Percentiles rank a stretch among this genome's conserved stretches.
Evolutionary conservation across 768 basidiomycete genomes (phyloP).

Genomic region (Kockovaella imperatae): DNA sequence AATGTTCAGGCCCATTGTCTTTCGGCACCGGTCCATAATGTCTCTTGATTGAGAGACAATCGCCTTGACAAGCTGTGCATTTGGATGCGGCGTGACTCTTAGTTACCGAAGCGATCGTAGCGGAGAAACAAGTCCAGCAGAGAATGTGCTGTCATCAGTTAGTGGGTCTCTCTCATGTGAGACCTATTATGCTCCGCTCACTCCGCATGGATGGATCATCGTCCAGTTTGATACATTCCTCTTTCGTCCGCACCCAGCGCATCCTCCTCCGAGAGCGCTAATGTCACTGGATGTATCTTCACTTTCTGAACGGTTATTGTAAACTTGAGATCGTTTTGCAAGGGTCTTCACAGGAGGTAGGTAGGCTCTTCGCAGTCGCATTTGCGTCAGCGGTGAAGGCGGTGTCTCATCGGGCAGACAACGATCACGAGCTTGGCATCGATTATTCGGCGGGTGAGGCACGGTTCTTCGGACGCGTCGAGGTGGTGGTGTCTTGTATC

Average conservation of each 20-base stretch:
- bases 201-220: constrained; percentile 23
- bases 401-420: no score
- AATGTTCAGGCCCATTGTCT: not conserved
- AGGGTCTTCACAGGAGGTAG: no score
- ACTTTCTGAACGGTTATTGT: no score
- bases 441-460: no score
- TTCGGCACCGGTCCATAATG: constrained; percentile 8
- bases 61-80: constrained; percentile 21
- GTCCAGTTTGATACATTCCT: constrained; percentile 3
- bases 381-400: no score
- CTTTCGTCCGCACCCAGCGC: constrained; percentile 8
- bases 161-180: no score
- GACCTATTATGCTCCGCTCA: no score
- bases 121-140: constrained; percentile 29
- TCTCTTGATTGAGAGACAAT: constrained; percentile 11
- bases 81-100: constrained; percentile 13
- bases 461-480: no score
- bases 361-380: no score
- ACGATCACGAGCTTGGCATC: no score
- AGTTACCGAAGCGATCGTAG: constrained; percentile 25
- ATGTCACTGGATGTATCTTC: not conserved
- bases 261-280: not conserved
- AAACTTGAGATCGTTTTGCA: no score
- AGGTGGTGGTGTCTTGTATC: no score
- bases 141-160: constrained; percentile 16